These are phyloP conservation scores for Trametes versicolor DNA, from an alignment of 1,284 basidiomycete species.

Conservation along the genomic window DNA sequence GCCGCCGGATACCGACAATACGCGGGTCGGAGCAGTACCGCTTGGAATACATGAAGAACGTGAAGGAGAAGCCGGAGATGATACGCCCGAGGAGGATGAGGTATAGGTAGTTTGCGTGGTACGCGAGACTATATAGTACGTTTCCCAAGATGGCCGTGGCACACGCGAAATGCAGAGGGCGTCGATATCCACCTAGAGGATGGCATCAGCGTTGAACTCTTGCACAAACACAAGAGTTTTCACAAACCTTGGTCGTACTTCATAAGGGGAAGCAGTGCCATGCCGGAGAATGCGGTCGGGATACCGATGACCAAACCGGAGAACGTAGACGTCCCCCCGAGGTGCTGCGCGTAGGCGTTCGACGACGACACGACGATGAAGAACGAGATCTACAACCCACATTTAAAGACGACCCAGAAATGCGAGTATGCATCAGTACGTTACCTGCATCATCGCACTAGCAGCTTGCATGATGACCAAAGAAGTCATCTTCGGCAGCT, in stretches of 20 bases:
- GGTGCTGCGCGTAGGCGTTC: slow-evolving; percentile 65
- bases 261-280: slow-evolving; percentile 65
- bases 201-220: not conserved
- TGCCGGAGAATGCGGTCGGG: slow-evolving; percentile 65
- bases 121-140: slow-evolving; percentile 56
- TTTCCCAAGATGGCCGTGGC: slow-evolving; percentile 53
- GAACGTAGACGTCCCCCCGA: slow-evolving; percentile 73
- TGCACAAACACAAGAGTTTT: slow-evolving; percentile 5
- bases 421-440: not conserved
- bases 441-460: slow-evolving; percentile 58
- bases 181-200: slow-evolving; percentile 59
- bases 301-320: slow-evolving; percentile 77
- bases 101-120: slow-evolving; percentile 56
- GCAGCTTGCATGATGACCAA: slow-evolving; percentile 54
- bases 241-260: slow-evolving; percentile 61
- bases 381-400: slow-evolving; percentile 62
- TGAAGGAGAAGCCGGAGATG: slow-evolving; percentile 58
- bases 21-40: slow-evolving; percentile 72
- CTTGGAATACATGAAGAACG: slow-evolving; percentile 62
- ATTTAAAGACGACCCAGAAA: not conserved
- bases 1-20: slow-evolving; percentile 72
- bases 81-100: slow-evolving; percentile 58
- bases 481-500: slow-evolving; percentile 53
- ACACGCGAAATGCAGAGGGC: slow-evolving; percentile 56
- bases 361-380: slow-evolving; percentile 77